Base-by-base conservation (phyloP, 352 stramenopile genomes). In the Globisporangium acanthophoron region DNA sequence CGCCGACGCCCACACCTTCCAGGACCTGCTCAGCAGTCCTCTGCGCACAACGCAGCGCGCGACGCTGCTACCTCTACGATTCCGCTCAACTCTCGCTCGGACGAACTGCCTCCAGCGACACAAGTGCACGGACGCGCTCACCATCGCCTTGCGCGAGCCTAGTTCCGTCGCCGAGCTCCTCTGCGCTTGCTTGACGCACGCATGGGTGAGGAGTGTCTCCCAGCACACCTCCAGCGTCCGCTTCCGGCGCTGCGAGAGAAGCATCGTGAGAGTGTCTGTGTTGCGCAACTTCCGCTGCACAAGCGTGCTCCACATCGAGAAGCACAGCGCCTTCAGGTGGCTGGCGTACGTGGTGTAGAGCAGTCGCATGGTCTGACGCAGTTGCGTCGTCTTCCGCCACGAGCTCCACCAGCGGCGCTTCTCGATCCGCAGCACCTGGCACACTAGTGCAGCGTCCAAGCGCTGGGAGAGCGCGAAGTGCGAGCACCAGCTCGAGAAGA, bases 331-430 rank as follows among this genome's bases (percentile, higher is more conserved):
- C 6, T 24, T 24, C 27, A 56, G 6, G 43, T 55, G 24, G 18
- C n/a, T 5, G 29, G 39, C 47, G 24, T 54, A 40, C 52, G 16
- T 5, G 15, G 9, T 41, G 8, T 13, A 15, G 15, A 64, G 35
- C 24, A 11, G 15, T 5, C 21, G 40, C 6, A 27, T 6, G 0
- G 13, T 31, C 21, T 13, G 51, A 27, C 21, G 45, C 21, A 35
- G n/a, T 21, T n/a, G 51, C 13, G 45, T 59, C 31, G 33, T 35
- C 20, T n/a, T 53, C 0, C 43, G 31, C 58, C 58, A 64, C 43
- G 11, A 2, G 1, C 21, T 29, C 58, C 58, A 64, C 27, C 49
- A 12, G 5, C 2, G 7, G 3, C 52, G 43, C 52, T 53, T 46
- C 45, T 41, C 16, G 2, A 54, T 43, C 15, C 21, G 31, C 7